A percentile compares a stretch with the other conserved stretches of the same genome.
phyloP scores from a whole-genome alignment of 495 filamentous ascomycete species.

The Apodospora peruviana region DNA sequence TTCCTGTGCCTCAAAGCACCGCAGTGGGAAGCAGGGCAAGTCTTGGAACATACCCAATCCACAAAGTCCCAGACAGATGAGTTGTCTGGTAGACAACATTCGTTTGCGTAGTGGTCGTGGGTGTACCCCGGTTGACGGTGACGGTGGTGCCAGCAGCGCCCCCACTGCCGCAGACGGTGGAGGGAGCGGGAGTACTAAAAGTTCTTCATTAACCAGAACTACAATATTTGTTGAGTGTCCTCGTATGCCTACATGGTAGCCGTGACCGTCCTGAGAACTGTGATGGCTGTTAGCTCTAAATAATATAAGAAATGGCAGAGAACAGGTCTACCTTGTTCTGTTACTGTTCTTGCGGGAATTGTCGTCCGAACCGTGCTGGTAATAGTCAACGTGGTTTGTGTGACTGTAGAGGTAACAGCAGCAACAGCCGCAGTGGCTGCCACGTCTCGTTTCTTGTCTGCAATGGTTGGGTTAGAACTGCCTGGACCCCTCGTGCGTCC shows the following conservation, averaged over 20 bases:
- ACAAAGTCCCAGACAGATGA: conserved; percentile 31
- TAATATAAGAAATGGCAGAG: conserved; percentile 1
- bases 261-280: conserved; percentile 32
- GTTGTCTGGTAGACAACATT: conserved; percentile 33
- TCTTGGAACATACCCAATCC: conserved; percentile 24
- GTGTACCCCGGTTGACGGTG: conserved; percentile 25
- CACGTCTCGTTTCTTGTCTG: conserved; percentile 18
- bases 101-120: conserved; percentile 29
- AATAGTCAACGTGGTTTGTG: conserved; percentile 37
- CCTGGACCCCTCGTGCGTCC: too few species aligned
- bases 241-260: conserved; percentile 33
- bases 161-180: conserved; percentile 29
- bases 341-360: conserved; percentile 27
- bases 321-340: conserved; percentile 29
- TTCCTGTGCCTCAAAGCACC: too few species aligned
- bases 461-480: conserved; percentile 6
- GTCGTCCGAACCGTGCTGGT: conserved; percentile 33
- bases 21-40: neutral
- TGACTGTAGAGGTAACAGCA: conserved; percentile 33
- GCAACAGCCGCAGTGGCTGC: conserved; percentile 15
- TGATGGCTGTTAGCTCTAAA: too few species aligned
- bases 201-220: neutral
- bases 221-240: neutral
- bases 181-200: conserved; percentile 30
- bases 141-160: conserved; percentile 24